Conservation (phyloP, 805 yeast genomes). For the Cyberlindnera subsufficiens region DNA sequence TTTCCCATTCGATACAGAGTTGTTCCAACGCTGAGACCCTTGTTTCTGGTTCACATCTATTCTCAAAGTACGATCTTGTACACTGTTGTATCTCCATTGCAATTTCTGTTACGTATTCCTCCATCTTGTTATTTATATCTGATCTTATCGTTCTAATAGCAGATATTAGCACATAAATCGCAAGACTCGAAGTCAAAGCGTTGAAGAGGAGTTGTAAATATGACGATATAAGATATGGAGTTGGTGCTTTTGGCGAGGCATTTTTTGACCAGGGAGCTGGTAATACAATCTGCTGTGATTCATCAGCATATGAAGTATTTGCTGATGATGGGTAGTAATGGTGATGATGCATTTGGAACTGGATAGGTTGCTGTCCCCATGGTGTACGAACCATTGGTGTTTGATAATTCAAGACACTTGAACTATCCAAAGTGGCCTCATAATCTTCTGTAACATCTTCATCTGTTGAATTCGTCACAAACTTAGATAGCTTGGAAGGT, state of each 20-base stretch:
- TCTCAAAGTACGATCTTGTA: constrained; percentile 42
- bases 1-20: constrained; percentile 56
- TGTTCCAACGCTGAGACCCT: constrained; percentile 54
- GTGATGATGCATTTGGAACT: constrained; percentile 38
- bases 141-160: constrained; percentile 42
- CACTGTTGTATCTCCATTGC: constrained; percentile 51
- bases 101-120: constrained; percentile 39
- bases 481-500: constrained; percentile 12
- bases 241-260: constrained; percentile 45
- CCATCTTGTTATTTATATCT: constrained; percentile 50
- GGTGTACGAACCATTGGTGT: constrained; percentile 8
- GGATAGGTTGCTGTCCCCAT: constrained; percentile 18
- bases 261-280: constrained; percentile 57
- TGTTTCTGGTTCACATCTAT: constrained; percentile 50
- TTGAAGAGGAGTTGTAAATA: constrained; percentile 55
- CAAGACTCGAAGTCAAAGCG: constrained; percentile 37
- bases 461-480: constrained; percentile 8
- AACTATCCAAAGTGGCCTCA: too few relatives aligned
- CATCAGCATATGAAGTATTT: not conserved
- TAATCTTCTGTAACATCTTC: constrained; percentile 1
- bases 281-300: constrained; percentile 20
- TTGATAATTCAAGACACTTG: not conserved
- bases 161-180: constrained; percentile 36
- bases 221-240: constrained; percentile 54
- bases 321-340: constrained; percentile 32